Evolutionary conservation across 116 monocot species (phyloP).

Genomic region (Zostera marina): DNA sequence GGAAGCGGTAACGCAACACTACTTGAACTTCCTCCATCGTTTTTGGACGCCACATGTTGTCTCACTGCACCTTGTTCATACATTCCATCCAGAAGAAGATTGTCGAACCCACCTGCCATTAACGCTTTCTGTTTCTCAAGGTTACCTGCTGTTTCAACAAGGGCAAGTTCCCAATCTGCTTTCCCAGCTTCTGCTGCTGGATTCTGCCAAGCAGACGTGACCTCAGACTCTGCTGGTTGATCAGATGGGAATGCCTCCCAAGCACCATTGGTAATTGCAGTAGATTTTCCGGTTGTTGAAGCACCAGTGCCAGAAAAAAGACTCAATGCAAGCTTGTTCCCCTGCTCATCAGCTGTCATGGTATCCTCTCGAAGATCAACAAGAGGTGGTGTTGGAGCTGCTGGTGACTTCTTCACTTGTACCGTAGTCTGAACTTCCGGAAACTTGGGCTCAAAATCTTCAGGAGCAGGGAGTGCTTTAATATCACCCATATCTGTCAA

Average conservation of each 20-base stretch:
- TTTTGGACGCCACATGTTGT: conserved; percentile 41
- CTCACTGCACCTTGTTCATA: conserved; percentile 68
- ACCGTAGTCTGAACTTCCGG: conserved; percentile 14
- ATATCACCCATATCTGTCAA: conserved; percentile 46
- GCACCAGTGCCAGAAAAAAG: conserved; percentile 31
- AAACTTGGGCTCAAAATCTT: conserved; percentile 21
- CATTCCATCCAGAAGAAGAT: conserved; percentile 62
- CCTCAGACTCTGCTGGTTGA: conserved; percentile 13
- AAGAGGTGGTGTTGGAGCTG: conserved; percentile 15
- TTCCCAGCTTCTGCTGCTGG: conserved; percentile 54
- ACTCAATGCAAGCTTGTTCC: conserved; percentile 44
- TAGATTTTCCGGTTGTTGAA: conserved; percentile 2
- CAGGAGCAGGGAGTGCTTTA: conserved; percentile 75
- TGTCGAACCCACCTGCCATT: conserved; percentile 58
- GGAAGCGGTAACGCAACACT: conserved; percentile 53
- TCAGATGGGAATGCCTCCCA: conserved; percentile 53
- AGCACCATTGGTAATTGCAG: conserved; percentile 14
- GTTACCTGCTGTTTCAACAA: conserved; percentile 71
- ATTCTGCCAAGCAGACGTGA: conserved; percentile 69
- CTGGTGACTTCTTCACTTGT: conserved; percentile 6
- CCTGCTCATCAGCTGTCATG: conserved; percentile 40
- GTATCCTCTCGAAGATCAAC: conserved; percentile 57
- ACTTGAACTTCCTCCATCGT: conserved; percentile 52
- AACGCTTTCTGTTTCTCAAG: conserved; percentile 55
- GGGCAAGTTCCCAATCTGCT: conserved; percentile 76